Percentiles rank a stretch among this genome's conserved stretches.
Conservation (phyloP, 192 early-diverging fungal species). For the Podila minutissima region DNA sequence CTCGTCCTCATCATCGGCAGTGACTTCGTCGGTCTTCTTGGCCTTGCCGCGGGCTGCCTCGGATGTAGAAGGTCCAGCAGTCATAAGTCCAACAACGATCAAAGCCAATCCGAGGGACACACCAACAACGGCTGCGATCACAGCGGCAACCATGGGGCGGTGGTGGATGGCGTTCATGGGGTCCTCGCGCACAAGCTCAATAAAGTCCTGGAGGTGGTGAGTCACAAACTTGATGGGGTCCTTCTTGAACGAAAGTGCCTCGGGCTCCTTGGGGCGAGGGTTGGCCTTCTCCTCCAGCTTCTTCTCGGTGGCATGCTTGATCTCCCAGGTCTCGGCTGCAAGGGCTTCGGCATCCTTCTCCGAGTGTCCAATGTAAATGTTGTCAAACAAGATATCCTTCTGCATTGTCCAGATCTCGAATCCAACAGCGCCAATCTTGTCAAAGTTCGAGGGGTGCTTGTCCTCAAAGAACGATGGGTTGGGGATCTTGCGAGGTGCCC, state of each 20-base stretch:
- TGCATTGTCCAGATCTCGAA: conserved; percentile 98
- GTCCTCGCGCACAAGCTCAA: conserved; percentile 45
- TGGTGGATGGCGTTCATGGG: conserved; percentile 51
- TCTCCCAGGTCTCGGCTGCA: conserved; percentile 79
- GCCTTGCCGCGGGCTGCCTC: conserved; percentile 28
- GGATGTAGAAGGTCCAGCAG: conserved; percentile 11
- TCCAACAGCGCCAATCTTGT: conserved; percentile 83
- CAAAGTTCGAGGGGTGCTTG: conserved; percentile 76
- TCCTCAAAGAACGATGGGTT: conserved; percentile 92
- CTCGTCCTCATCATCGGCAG: conserved; percentile 36
- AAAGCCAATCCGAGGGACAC: conserved; percentile 34
- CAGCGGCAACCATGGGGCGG: conserved; percentile 45
- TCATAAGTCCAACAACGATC: conserved; percentile 47
- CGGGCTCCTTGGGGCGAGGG: conserved; percentile 17
- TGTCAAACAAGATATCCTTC: conserved; percentile 87
- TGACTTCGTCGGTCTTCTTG: conserved; percentile 57
- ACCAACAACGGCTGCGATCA: conserved; percentile 34
- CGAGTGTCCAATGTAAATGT: conserved; percentile 88
- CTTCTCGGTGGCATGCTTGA: conserved; percentile 79
- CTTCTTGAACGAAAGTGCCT: conserved; percentile 33
- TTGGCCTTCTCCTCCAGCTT: conserved; percentile 61
- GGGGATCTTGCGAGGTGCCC: conserved; percentile 85
- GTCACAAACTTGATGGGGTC: conserved; percentile 47
- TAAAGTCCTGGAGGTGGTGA: conserved; percentile 42
- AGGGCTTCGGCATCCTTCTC: conserved; percentile 73